Evolutionary conservation across 305 asterid species (phyloP).

Genomic region (Caryopteris hybrid): DNA sequence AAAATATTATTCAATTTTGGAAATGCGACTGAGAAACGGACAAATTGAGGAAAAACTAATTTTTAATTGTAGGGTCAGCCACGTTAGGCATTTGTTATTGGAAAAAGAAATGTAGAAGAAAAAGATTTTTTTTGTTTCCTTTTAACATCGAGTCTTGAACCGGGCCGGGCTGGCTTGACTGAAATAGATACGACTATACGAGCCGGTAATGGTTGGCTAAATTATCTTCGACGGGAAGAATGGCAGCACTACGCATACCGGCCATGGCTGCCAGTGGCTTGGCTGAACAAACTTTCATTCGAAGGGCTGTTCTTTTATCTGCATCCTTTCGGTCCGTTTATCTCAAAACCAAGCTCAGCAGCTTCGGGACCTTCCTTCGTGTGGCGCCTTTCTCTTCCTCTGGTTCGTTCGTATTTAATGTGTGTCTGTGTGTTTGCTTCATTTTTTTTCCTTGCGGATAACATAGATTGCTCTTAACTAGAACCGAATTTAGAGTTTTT

Average conservation of each 20-base stretch:
- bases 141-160: no score
- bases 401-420: conserved; percentile 30
- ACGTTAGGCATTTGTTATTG: no score
- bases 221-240: conserved; percentile 4
- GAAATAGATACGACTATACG: no score
- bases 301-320: conserved; percentile 32
- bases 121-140: no score
- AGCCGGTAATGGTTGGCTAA: not conserved
- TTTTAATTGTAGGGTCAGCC: no score
- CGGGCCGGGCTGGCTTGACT: no score
- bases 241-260: conserved; percentile 34
- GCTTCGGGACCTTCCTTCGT: conserved; percentile 25
- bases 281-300: conserved; percentile 33
- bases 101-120: no score
- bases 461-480: not conserved
- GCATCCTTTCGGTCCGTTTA: conserved; percentile 19
- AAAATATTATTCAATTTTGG: no score
- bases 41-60: no score
- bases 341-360: conserved; percentile 11
- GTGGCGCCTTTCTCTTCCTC: conserved; percentile 42
- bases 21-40: no score
- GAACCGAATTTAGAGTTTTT: not conserved
- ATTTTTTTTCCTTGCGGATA: not conserved
- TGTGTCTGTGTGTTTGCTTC: not conserved
- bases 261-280: conserved; percentile 44